Evolutionary conservation across 345 rosid genomes (phyloP), one percentile per base, ranked within the genome.

Genomic region (Murraya paniculata): DNA sequence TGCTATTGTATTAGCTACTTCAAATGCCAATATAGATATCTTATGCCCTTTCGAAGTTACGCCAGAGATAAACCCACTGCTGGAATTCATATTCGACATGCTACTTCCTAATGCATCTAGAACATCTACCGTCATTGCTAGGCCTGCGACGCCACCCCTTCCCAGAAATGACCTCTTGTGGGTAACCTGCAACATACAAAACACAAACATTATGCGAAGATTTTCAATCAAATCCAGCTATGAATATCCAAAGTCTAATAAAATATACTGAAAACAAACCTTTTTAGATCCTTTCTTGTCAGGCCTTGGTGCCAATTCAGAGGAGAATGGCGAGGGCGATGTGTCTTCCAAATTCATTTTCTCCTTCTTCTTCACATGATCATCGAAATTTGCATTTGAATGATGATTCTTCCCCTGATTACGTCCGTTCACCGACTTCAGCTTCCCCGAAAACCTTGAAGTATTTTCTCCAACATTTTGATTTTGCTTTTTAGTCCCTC

Each of bases 1-100:
- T 30, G 90, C 80, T 80, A 94, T 87, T 8, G 99, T 96, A 74
- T 96, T 96, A 19, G 99, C 98, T 7, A 96, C 97, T 90, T 96
- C 98, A 76, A 94, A 96, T 48, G 97, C 92, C 79, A 92, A 81
- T 75, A 94, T 89, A 14, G 82, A 73, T 70, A 94, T 85, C 72
- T 77, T 89, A 68, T 82, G 81, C 77, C 92, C 90, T 79, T 90
- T 89, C 0, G 91, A 83, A 68, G 85, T 78, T 62, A 83, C 50
- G 31, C 92, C 94, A 28, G 98, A 64, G 66, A 81, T 39, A 83
- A 88, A 88, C 60, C 90, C 93, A 68, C 82, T 82, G 24, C 85
- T 64, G 9, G 90, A 72, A 62, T 96, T 92, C 88, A 93, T 80
- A 81, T 87, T 83, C 21, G 97, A 87, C 92, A 92, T 80, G 72